Percentiles rank a stretch among this genome's conserved stretches.
Conservation (phyloP, 2,329 filamentous ascomycete species). For the Fusarium domesticum region DNA sequence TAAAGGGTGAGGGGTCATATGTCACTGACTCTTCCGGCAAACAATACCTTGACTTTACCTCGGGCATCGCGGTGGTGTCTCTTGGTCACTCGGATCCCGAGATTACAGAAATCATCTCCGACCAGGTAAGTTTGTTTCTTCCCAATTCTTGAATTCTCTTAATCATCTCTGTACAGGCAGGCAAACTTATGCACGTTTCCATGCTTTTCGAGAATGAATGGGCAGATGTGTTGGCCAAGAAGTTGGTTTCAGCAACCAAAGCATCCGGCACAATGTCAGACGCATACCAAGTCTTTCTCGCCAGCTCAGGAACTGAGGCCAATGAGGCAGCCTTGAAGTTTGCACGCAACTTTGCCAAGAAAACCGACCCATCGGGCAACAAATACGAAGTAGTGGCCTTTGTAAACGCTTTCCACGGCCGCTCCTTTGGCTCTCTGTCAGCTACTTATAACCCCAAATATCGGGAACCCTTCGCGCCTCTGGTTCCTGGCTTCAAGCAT, state of each 20-base stretch:
- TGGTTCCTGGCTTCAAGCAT: constrained; percentile 4
- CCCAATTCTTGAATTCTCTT: neutral
- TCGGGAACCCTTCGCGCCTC: constrained; percentile 2
- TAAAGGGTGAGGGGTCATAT: constrained; percentile 2
- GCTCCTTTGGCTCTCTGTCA: constrained; percentile 4
- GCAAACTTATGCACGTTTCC: constrained; percentile 4
- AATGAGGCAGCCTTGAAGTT: constrained; percentile 6
- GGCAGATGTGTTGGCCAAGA: constrained; percentile 2
- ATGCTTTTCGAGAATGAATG: constrained; percentile 6
- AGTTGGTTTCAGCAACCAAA: constrained; percentile 2
- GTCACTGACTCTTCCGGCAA: constrained; percentile 1
- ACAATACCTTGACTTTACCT: constrained; percentile 4
- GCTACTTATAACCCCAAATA: constrained; percentile 6
- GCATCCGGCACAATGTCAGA: constrained; percentile 4
- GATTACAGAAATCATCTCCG: constrained; percentile 2
- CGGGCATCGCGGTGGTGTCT: constrained; percentile 2
- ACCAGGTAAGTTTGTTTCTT: constrained; percentile 1
- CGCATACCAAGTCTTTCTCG: constrained; percentile 3
- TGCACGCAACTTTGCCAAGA: constrained; percentile 2
- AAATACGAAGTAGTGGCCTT: constrained; percentile 3
- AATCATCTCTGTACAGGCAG: neutral
- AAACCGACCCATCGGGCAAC: constrained; percentile 1
- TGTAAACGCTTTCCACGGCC: constrained; percentile 3
- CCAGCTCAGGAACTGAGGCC: constrained; percentile 4
- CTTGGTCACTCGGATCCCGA: constrained; percentile 2